Evolutionary conservation across 2,329 filamentous ascomycete species (phyloP).

Genomic region (Talaromyces piceae): DNA sequence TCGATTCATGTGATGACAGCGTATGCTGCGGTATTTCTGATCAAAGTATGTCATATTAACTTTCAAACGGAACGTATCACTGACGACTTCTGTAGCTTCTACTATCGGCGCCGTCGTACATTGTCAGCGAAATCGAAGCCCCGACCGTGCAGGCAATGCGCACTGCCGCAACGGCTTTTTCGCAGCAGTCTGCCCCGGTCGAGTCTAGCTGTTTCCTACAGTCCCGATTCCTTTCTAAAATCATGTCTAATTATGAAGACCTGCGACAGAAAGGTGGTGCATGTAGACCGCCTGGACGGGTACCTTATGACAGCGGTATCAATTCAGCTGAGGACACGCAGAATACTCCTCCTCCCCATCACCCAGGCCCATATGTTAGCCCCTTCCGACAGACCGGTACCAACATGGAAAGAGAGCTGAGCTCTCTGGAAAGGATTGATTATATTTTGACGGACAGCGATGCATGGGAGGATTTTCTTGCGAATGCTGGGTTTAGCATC

Average conservation of each 20-base stretch:
- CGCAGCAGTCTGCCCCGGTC: conserved; percentile 3
- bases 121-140: not conserved
- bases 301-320: not conserved
- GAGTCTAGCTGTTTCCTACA: conserved; percentile 7
- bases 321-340: not conserved
- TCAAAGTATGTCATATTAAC: conserved; percentile 19
- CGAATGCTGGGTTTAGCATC: conserved; percentile 1
- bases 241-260: conserved; percentile 7
- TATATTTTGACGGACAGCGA: not conserved
- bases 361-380: not conserved
- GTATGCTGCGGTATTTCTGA: conserved; percentile 32
- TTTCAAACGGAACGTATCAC: not conserved
- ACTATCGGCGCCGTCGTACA: conserved; percentile 2
- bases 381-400: not conserved
- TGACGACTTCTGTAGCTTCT: not conserved
- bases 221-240: not conserved
- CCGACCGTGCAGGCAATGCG: conserved; percentile 1
- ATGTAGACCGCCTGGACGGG: not conserved
- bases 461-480: not conserved
- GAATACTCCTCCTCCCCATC: not conserved
- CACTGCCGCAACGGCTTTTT: conserved; percentile 1
- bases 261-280: not conserved
- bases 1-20: conserved; percentile 38
- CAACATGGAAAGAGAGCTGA: not conserved
- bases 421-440: not conserved